These are phyloP conservation scores for Curvularia sp. DNA, from an alignment of 2,329 filamentous ascomycete species.

Conservation along the genomic window DNA sequence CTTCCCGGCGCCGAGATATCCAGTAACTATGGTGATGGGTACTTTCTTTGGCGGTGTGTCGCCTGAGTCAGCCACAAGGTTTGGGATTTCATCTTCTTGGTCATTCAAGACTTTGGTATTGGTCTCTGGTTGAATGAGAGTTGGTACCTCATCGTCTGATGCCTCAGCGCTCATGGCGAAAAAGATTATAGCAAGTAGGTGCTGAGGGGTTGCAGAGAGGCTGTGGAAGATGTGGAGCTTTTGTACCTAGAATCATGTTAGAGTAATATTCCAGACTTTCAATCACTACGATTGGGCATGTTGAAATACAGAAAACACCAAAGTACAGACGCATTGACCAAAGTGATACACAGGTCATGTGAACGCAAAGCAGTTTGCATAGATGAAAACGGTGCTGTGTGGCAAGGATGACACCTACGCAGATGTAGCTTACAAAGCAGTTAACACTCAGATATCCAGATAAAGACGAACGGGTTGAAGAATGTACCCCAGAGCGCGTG, in stretches of 20 bases:
- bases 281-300: background rate
- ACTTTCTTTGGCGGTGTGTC: slow-evolving; percentile 68
- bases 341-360: background rate
- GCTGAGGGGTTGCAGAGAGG: background rate
- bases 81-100: slow-evolving; percentile 32
- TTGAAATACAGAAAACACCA: background rate
- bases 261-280: background rate
- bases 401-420: background rate
- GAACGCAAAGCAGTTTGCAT: background rate
- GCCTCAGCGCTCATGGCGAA: slow-evolving; percentile 27
- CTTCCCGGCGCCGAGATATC: slow-evolving; percentile 94
- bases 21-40: slow-evolving; percentile 85
- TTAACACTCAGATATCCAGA: background rate
- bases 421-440: background rate
- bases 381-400: background rate
- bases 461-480: background rate
- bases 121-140: slow-evolving; percentile 63
- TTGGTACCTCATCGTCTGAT: slow-evolving; percentile 45
- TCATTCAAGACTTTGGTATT: slow-evolving; percentile 33
- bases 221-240: background rate
- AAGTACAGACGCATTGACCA: background rate
- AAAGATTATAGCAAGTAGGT: background rate
- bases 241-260: background rate
- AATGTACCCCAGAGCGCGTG: background rate
- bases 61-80: slow-evolving; percentile 46